A percentile compares a stretch with the other conserved stretches of the same genome.
Conservation (phyloP, 441 rosid genomes). For the Gossypium aridum region DNA sequence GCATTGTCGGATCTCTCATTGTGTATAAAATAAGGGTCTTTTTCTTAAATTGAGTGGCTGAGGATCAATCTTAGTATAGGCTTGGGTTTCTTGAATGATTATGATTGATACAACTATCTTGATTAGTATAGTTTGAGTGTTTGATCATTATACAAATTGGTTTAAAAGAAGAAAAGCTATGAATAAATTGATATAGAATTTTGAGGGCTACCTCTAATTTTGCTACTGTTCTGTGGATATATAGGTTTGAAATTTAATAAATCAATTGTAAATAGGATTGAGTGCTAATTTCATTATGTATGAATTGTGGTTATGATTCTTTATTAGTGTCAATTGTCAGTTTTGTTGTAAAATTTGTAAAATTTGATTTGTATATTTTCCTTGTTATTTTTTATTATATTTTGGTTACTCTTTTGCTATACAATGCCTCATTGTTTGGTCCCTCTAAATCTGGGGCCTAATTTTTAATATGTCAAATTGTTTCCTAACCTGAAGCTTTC, state of each 20-base stretch:
- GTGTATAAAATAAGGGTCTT: constrained; percentile 44
- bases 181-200: constrained; percentile 27
- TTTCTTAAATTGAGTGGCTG: constrained; percentile 35
- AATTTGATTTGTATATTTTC: background rate
- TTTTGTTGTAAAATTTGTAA: background rate
- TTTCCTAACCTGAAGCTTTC: no score
- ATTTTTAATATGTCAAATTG: no score
- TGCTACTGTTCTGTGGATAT: constrained; percentile 29
- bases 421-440: background rate
- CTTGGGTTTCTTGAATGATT: constrained; percentile 72
- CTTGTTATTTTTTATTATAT: background rate
- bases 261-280: background rate
- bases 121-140: constrained; percentile 58
- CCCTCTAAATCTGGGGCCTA: no score
- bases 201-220: background rate
- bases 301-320: background rate
- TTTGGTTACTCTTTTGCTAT: background rate
- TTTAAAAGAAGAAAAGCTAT: constrained; percentile 28
- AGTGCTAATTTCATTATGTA: constrained; percentile 10
- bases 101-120: constrained; percentile 48
- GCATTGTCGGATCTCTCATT: constrained; percentile 51
- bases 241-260: constrained; percentile 18
- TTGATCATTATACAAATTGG: constrained; percentile 49
- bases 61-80: constrained; percentile 56
- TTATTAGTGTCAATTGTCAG: background rate